Base-by-base conservation (phyloP, 192 early-diverging fungal species). In the Phlyctochytrium arcticum region DNA sequence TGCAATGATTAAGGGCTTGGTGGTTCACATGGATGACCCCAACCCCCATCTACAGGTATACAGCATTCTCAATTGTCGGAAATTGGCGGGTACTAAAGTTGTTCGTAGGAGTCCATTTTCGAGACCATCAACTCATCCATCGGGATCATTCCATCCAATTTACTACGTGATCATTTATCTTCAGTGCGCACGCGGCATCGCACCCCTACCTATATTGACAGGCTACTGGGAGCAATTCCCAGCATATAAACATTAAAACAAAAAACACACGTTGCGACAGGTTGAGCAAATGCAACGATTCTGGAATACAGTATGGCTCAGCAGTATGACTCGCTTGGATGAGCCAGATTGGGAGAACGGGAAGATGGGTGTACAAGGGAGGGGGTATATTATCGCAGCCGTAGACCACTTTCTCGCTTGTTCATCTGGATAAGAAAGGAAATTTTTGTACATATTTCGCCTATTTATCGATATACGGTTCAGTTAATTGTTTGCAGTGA, bases 21-120 rank as follows among this genome's bases (percentile, higher is more conserved):
- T 62, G 19, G 68, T 85, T n/a, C 84, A 85, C 55, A 70, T 84
- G 54, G 84, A 85, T 71, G 84, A 85, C 60, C 33, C 70, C 5
- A 85, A 78, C 54, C 10, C 30, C 21, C 27, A 47, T 3, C 56
- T 85, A 23, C 75, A 79, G 70, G 82, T 47, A 35, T 7, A 35
- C 61, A 4, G 21, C n/a, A 12, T 17, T 3, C 39, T 32, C 29
- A 62, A 23, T 4, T 19, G n/a, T n/a, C n/a, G n/a, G n/a, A n/a
- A 29, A 26, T 53, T 21, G 50, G 0, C 12, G 50, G 27, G 27
- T 53, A 23, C 47, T 32, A 15, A 19, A n/a, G 3, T 57, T 57
- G 46, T 3, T 65, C 23, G 54, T 34, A 69, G 61, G 63, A 75
- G 60, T n/a, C 61, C 24, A 56, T 76, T 9, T 65, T 62, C 54